A percentile compares a stretch with the other conserved stretches of the same genome.
These are phyloP conservation scores for Diplodia mutila DNA, from an alignment of 2,329 filamentous ascomycete species.

Conservation along the genomic window DNA sequence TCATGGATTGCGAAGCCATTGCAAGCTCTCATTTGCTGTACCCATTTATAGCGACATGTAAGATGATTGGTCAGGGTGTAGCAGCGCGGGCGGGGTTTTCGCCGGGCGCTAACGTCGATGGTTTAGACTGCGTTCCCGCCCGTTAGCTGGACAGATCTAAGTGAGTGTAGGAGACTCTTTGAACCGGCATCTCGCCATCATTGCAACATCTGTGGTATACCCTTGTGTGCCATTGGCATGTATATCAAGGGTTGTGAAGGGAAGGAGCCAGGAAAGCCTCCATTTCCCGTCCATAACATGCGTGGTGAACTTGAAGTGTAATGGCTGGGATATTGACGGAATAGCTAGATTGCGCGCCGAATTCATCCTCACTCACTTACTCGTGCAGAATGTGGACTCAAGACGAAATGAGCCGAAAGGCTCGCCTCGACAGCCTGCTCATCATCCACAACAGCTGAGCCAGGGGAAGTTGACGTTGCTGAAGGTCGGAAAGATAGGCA, in stretches of 20 bases:
- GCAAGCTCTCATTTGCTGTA: not conserved
- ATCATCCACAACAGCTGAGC: not conserved
- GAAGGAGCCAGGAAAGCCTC: too few relatives aligned
- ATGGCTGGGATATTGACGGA: not conserved
- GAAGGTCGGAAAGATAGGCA: not conserved
- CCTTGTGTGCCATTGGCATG: too few relatives aligned
- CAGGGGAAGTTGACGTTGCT: not conserved
- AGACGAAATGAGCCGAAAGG: not conserved
- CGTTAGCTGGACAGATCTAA: not conserved
- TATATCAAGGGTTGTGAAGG: too few relatives aligned
- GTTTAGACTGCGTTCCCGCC: slow-evolving; percentile 7
- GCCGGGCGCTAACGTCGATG: not conserved
- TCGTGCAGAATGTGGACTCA: not conserved
- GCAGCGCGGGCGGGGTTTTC: not conserved
- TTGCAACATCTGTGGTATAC: too few relatives aligned
- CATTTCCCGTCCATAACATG: too few relatives aligned
- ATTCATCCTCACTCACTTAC: too few relatives aligned
- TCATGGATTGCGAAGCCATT: not conserved
- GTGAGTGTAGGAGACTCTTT: not conserved
- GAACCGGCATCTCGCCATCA: too few relatives aligned
- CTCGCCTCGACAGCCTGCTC: not conserved
- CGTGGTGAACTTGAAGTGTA: not conserved
- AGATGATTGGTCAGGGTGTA: not conserved
- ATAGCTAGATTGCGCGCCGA: not conserved
- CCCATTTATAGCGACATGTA: not conserved